Conservation (phyloP, 768 basidiomycete genomes). For the Boletus tomentosulus region DNA sequence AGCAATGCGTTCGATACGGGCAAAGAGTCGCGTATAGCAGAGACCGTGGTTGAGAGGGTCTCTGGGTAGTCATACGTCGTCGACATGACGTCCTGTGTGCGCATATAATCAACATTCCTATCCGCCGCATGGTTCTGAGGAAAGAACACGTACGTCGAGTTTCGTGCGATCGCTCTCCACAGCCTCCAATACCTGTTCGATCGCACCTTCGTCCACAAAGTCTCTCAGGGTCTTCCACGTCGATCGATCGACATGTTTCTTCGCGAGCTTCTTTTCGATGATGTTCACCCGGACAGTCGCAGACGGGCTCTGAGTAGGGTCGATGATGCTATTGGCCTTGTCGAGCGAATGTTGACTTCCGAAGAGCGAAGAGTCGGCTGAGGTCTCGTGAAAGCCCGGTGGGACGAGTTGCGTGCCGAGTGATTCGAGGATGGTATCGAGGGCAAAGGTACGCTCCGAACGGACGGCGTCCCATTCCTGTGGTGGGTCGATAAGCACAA, state of each 20-base stretch:
- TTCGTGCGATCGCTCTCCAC: constrained; percentile 66
- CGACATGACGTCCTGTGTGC: constrained; percentile 51
- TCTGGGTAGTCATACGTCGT: constrained; percentile 67
- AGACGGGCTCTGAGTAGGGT: constrained; percentile 32
- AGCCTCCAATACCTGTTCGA: constrained; percentile 70
- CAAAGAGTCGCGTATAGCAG: constrained; percentile 50
- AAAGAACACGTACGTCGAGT: constrained; percentile 53
- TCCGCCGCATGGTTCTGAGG: background rate
- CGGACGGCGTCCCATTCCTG: constrained; percentile 73
- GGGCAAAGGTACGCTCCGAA: constrained; percentile 52
- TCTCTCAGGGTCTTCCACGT: constrained; percentile 82
- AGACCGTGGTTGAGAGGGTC: constrained; percentile 52
- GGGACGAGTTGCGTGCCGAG: constrained; percentile 72
- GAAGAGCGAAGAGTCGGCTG: constrained; percentile 71
- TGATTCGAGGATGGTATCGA: constrained; percentile 69
- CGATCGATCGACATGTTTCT: constrained; percentile 40
- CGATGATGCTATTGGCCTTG: constrained; percentile 34
- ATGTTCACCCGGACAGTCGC: constrained; percentile 28
- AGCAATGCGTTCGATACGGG: constrained; percentile 36
- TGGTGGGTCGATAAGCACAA: background rate
- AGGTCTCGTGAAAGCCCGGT: constrained; percentile 66
- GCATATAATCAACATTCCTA: background rate
- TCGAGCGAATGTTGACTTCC: constrained; percentile 66
- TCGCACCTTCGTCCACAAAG: constrained; percentile 79
- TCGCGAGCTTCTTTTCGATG: constrained; percentile 16